Evolutionary conservation across 352 stramenopile species (phyloP).

Genomic region (Plasmopara halstedii): DNA sequence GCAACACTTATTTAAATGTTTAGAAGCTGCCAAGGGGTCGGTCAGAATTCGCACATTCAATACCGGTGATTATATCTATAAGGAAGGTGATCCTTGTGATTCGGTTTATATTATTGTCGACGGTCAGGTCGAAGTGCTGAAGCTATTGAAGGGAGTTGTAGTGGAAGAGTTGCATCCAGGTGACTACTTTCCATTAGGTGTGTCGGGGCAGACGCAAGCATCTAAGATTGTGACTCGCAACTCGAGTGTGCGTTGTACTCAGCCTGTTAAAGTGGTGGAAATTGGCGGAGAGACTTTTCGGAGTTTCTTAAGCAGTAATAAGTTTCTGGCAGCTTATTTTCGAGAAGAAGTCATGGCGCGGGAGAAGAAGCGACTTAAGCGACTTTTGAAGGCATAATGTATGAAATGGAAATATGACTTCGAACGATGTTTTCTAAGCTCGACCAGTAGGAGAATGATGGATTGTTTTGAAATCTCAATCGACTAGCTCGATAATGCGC

Average conservation of each 20-base stretch:
- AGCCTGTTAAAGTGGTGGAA: conserved; percentile 65
- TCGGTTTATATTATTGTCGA: conserved; percentile 77
- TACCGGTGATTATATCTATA: conserved; percentile 67
- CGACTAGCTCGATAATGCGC: too few relatives aligned
- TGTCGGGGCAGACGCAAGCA: conserved; percentile 55
- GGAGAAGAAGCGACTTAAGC: conserved; percentile 53
- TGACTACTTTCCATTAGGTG: conserved; percentile 76
- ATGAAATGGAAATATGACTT: conserved; percentile 14
- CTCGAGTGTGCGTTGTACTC: conserved; percentile 61
- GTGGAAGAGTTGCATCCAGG: conserved; percentile 63
- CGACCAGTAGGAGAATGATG: too few relatives aligned
- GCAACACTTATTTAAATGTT: conserved; percentile 67
- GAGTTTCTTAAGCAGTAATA: conserved; percentile 76
- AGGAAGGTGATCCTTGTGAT: conserved; percentile 64
- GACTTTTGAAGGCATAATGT: conserved; percentile 29
- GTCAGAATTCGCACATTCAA: conserved; percentile 56
- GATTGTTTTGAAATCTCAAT: too few relatives aligned
- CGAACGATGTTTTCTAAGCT: too few relatives aligned
- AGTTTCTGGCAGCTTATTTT: conserved; percentile 79
- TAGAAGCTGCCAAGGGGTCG: conserved; percentile 62
- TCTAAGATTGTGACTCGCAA: conserved; percentile 65
- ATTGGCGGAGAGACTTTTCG: conserved; percentile 77
- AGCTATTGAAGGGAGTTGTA: conserved; percentile 52
- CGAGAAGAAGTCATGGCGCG: conserved; percentile 59
- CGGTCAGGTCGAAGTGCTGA: conserved; percentile 64